Evolutionary conservation across 2,329 filamentous ascomycete species (phyloP).

Genomic region (Cylindrodendrum hubeiense): DNA sequence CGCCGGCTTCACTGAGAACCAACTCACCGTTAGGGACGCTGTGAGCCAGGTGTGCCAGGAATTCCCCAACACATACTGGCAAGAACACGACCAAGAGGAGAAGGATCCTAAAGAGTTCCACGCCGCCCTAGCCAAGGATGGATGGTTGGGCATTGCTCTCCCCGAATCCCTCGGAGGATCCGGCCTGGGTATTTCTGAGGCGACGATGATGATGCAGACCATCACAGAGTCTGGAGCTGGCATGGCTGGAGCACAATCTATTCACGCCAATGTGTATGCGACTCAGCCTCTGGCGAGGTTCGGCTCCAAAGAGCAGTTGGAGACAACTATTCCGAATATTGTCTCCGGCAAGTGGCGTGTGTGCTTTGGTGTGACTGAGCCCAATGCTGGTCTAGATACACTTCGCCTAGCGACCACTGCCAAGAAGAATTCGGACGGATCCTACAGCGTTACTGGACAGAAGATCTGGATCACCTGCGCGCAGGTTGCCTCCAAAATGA

Average conservation of each 20-base stretch:
- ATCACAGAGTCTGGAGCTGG: constrained; percentile 84
- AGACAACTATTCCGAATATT: constrained; percentile 75
- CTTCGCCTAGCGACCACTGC: constrained; percentile 77
- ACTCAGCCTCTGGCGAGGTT: constrained; percentile 83
- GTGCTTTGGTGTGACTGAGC: constrained; percentile 86
- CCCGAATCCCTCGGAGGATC: constrained; percentile 81
- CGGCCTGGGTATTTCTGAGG: constrained; percentile 83
- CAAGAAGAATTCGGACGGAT: constrained; percentile 62
- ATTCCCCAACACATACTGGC: constrained; percentile 84
- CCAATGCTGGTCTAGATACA: constrained; percentile 83
- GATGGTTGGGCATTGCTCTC: constrained; percentile 86
- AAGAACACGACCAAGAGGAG: constrained; percentile 76
- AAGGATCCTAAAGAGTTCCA: constrained; percentile 83
- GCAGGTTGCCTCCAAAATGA: constrained; percentile 86
- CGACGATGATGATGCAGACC: constrained; percentile 89
- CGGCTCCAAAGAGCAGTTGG: constrained; percentile 73
- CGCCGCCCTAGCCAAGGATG: constrained; percentile 77
- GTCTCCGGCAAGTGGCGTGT: constrained; percentile 78
- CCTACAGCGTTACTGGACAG: constrained; percentile 79
- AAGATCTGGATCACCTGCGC: constrained; percentile 94
- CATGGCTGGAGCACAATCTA: constrained; percentile 76
- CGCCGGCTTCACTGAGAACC: constrained; percentile 78
- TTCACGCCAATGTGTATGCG: constrained; percentile 78
- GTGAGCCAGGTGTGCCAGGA: constrained; percentile 75
- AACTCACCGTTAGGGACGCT: constrained; percentile 79